Conservation (phyloP, 2,329 filamentous ascomycete species). For the Ophiocordyceps camponoti-rufipedis region DNA sequence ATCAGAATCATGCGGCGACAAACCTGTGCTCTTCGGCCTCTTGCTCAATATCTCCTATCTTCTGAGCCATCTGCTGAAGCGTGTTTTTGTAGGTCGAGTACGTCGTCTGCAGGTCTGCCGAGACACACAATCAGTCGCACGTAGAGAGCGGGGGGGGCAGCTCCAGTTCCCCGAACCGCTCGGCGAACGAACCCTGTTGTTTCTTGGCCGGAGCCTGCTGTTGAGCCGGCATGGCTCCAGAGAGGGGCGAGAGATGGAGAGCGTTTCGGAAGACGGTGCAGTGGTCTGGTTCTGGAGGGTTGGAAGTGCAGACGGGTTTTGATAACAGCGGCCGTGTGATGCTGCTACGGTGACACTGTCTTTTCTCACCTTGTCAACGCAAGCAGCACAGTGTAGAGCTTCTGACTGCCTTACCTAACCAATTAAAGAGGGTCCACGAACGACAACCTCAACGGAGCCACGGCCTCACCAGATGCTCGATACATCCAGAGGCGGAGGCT, state of each 20-base stretch:
- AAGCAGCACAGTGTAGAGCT: background rate
- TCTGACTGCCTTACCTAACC: background rate
- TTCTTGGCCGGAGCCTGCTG: constrained; percentile 40
- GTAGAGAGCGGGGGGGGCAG: background rate
- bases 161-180: background rate
- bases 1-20: background rate
- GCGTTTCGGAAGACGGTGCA: background rate
- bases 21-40: constrained; percentile 97
- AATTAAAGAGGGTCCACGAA: background rate
- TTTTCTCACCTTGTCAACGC: too few species aligned
- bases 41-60: constrained; percentile 94
- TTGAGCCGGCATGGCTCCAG: constrained; percentile 24
- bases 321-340: background rate
- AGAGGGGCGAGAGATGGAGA: background rate
- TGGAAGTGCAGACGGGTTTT: background rate
- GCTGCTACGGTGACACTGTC: background rate
- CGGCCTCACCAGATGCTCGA: too few species aligned
- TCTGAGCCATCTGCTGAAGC: constrained; percentile 82
- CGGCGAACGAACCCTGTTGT: constrained; percentile 43
- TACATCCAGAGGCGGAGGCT: background rate
- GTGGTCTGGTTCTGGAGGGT: background rate
- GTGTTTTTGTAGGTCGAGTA: constrained; percentile 63
- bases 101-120: constrained; percentile 56
- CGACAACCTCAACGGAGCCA: background rate
- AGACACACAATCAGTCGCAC: constrained; percentile 1